Evolutionary conservation across 2,329 filamentous ascomycete genomes (phyloP).

Genomic region (Diaporthe vexans): DNA sequence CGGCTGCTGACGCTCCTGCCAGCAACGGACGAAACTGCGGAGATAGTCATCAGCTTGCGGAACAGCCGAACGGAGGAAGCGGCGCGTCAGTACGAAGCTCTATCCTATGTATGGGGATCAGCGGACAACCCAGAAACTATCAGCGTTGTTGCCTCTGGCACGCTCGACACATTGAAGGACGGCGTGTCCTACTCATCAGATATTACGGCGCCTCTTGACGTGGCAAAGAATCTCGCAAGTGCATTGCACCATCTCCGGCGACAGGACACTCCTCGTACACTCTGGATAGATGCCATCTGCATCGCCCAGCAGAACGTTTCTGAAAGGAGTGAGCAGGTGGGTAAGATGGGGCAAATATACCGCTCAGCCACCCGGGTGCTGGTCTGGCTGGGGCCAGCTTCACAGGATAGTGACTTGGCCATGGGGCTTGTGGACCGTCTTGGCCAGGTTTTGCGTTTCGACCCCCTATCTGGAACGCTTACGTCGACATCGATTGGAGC

Average conservation of each 20-base stretch:
- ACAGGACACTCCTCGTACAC: neutral
- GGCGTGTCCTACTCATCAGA: neutral
- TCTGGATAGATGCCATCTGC: conserved; percentile 37
- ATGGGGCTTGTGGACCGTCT: neutral
- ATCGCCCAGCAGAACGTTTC: conserved; percentile 34
- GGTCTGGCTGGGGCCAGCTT: neutral
- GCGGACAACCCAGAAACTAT: neutral
- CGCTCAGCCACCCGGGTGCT: neutral
- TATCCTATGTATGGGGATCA: conserved; percentile 19
- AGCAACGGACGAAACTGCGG: neutral
- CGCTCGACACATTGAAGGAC: neutral
- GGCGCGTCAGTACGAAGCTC: conserved; percentile 8
- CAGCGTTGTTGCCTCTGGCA: neutral
- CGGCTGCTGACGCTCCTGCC: conserved; percentile 13
- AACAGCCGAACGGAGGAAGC: neutral
- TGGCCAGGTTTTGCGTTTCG: neutral
- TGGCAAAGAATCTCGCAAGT: neutral
- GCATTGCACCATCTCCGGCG: neutral
- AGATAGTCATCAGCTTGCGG: neutral
- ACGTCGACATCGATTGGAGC: neutral
- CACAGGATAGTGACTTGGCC: neutral
- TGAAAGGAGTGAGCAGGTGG: conserved; percentile 34
- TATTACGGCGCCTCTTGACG: neutral
- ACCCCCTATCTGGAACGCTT: neutral
- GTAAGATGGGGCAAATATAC: conserved; percentile 31